Percentiles rank a stretch among this genome's conserved stretches.
Conservation (phyloP, 2,329 filamentous ascomycete species). For the Scedosporium minutisporum region DNA sequence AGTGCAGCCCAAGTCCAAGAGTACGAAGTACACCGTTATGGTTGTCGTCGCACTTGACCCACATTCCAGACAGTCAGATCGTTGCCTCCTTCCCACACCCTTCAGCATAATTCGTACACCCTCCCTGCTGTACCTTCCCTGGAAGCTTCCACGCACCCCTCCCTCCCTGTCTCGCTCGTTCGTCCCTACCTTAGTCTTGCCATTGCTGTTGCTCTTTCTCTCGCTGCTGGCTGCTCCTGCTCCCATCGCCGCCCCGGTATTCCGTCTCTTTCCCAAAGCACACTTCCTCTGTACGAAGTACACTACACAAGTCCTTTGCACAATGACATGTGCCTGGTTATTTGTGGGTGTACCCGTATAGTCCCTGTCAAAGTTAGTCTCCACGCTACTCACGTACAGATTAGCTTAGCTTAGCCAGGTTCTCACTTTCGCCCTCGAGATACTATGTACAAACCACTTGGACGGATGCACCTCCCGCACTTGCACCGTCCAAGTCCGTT, state of each 20-base stretch:
- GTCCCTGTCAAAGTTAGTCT: neutral
- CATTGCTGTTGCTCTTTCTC: neutral
- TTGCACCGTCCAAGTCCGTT: neutral
- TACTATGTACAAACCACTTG: neutral
- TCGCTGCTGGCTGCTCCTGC: neutral
- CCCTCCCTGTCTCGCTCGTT: neutral
- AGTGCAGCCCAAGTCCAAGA: too few species aligned
- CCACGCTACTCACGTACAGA: neutral
- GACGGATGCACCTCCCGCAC: neutral
- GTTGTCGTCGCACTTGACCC: neutral
- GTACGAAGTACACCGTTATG: too few species aligned
- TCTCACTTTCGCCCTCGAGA: neutral
- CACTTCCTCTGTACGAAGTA: neutral
- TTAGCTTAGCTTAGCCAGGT: neutral
- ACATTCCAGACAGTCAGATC: neutral
- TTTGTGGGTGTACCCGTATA: neutral
- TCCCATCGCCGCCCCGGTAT: neutral
- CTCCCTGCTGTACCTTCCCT: neutral
- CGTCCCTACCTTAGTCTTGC: neutral
- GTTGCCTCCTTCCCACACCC: neutral
- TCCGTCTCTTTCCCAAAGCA: neutral
- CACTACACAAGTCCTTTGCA: too few species aligned
- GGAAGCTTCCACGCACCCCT: neutral
- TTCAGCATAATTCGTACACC: neutral
- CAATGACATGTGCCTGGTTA: neutral